Percentiles rank a stretch among this genome's conserved stretches.
These are phyloP conservation scores for Colletotrichum abscissum DNA, from an alignment of 2,329 filamentous ascomycete species.

Conservation along the genomic window DNA sequence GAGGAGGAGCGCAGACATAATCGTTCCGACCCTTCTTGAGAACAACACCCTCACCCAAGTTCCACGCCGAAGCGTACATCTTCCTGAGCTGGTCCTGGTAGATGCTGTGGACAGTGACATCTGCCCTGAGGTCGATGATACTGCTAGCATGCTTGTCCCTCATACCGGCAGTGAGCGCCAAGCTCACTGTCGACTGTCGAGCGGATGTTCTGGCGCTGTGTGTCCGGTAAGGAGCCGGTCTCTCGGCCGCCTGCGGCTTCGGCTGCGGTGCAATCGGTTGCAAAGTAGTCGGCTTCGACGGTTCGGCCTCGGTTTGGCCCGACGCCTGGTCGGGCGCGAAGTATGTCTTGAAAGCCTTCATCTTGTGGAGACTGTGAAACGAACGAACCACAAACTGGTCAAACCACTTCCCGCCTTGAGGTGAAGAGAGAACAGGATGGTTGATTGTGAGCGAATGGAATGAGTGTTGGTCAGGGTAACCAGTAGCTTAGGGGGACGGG, in stretches of 20 bases:
- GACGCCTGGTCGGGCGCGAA: constrained; percentile 27
- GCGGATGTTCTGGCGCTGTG: constrained; percentile 25
- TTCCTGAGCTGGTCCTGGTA: constrained; percentile 36
- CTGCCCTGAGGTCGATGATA: constrained; percentile 32
- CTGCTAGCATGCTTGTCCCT: constrained; percentile 34
- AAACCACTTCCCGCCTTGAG: constrained; percentile 27
- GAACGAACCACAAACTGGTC: constrained; percentile 25
- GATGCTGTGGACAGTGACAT: constrained; percentile 34
- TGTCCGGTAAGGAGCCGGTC: constrained; percentile 22
- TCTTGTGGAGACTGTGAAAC: constrained; percentile 19
- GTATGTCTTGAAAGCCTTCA: constrained; percentile 36
- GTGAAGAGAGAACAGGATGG: constrained; percentile 10
- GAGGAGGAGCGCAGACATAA: constrained; percentile 54
- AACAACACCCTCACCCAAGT: constrained; percentile 63
- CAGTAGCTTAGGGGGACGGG: constrained; percentile 14
- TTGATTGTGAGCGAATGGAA: constrained; percentile 9
- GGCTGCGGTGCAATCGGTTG: background rate
- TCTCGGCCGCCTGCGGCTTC: constrained; percentile 17
- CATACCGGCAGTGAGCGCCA: constrained; percentile 34
- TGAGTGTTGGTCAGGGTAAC: background rate
- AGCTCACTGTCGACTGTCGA: constrained; percentile 33
- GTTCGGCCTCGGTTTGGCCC: background rate
- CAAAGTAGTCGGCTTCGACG: background rate
- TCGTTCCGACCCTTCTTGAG: constrained; percentile 62
- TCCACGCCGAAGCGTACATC: constrained; percentile 32